phyloP scores from a whole-genome alignment of 208 protist genomes.

The Phytomonas serpens region DNA sequence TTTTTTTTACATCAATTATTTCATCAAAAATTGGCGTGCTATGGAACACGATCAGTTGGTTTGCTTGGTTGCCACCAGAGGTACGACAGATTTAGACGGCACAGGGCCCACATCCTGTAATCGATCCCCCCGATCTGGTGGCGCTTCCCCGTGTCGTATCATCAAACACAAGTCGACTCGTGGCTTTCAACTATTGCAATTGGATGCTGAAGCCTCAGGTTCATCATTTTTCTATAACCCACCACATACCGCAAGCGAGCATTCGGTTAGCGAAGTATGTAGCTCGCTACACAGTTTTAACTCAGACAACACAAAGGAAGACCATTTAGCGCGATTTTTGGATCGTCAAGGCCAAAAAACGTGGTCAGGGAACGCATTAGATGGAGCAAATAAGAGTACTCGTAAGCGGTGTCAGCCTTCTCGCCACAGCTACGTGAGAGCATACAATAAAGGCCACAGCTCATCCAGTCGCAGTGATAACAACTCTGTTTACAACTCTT shows the following conservation, averaged over 20 bases:
- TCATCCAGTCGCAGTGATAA: not conserved
- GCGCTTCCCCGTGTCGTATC: slow-evolving; percentile 39
- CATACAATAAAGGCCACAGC: slow-evolving; percentile 9
- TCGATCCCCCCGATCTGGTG: slow-evolving; percentile 16
- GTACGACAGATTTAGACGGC: slow-evolving; percentile 12
- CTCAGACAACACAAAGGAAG: slow-evolving; percentile 21
- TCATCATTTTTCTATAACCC: slow-evolving; percentile 27
- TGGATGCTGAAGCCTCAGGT: slow-evolving; percentile 32
- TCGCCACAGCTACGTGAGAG: not conserved
- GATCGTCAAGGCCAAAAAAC: not conserved
- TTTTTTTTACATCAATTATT: slow-evolving; percentile 10
- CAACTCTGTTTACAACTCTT: slow-evolving; percentile 7
- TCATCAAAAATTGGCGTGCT: slow-evolving; percentile 10
- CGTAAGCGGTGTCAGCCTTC: not conserved
- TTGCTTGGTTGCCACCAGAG: slow-evolving; percentile 4
- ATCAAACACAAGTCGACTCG: slow-evolving; percentile 29
- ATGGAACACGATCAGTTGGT: slow-evolving; percentile 8
- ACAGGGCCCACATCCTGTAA: not conserved
- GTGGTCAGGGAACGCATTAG: not conserved
- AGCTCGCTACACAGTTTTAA: slow-evolving; percentile 43
- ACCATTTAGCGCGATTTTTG: not conserved
- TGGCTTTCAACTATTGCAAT: slow-evolving; percentile 51
- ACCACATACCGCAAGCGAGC: slow-evolving; percentile 38
- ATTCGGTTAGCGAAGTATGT: slow-evolving; percentile 42
- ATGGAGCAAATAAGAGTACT: not conserved